Evolutionary conservation across 169 alveolate genomes (phyloP).

Genomic region (Cryptosporidium parvum): DNA sequence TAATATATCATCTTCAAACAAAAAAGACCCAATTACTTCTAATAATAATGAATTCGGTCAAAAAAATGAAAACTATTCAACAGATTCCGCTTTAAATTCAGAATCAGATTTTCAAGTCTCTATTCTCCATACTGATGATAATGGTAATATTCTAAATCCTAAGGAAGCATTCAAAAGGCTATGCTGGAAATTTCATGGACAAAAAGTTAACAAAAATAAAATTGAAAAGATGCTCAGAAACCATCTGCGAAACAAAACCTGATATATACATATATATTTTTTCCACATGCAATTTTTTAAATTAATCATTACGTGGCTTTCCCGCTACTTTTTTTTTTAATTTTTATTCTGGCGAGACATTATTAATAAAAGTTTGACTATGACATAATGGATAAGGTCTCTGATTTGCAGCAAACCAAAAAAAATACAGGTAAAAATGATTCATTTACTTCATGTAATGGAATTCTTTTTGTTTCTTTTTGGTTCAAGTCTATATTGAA

Average conservation of each 20-base stretch:
- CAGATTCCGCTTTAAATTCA: not conserved
- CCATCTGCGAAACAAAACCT: slow-evolving; percentile 6
- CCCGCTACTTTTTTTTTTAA: slow-evolving; percentile 4
- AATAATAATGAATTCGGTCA: not conserved
- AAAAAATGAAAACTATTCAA: not conserved
- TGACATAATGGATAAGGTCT: not conserved
- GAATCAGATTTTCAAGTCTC: not conserved
- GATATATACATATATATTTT: not conserved
- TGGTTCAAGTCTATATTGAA: too few relatives aligned
- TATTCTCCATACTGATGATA: slow-evolving; percentile 52
- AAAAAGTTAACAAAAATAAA: slow-evolving; percentile 46
- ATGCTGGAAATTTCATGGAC: slow-evolving; percentile 75
- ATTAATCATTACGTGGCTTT: not conserved
- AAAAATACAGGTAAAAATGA: too few relatives aligned
- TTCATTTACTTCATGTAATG: too few relatives aligned
- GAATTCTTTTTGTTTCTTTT: not conserved
- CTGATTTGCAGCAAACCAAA: not conserved
- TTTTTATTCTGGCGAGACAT: not conserved
- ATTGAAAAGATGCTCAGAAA: slow-evolving; percentile 50
- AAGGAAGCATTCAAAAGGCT: slow-evolving; percentile 53
- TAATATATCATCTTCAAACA: slow-evolving; percentile 10
- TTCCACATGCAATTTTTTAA: not conserved
- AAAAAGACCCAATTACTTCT: not conserved
- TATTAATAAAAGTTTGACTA: not conserved
- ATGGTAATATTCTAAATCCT: slow-evolving; percentile 46